Evolutionary conservation across 352 stramenopile species (phyloP).

Genomic region (Blastocystis sp.): DNA sequence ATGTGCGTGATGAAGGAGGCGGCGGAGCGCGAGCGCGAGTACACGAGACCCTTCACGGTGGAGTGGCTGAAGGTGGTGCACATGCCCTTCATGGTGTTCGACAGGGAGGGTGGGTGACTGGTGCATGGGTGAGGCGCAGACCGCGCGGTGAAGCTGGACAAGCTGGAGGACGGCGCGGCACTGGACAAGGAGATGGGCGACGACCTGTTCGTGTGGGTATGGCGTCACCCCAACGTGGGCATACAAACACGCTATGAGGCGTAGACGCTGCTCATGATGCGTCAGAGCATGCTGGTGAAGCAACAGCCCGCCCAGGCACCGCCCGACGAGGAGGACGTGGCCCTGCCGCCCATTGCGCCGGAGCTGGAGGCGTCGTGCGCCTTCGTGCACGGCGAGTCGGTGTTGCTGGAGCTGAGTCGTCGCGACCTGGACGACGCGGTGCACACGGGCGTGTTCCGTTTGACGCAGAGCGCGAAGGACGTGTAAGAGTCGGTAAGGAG

Average conservation of each 20-base stretch:
- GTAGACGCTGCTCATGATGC: constrained; percentile 18
- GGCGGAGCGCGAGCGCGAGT: not conserved
- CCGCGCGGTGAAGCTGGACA: not conserved
- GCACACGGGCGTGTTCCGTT: not conserved
- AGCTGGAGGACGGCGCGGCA: not conserved
- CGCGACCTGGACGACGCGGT: not conserved
- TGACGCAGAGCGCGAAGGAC: not conserved
- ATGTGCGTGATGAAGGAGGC: constrained; percentile 25
- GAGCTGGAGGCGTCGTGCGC: not conserved
- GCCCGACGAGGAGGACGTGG: not conserved
- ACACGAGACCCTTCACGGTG: constrained; percentile 6
- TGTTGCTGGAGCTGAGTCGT: not conserved
- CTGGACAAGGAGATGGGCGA: not conserved
- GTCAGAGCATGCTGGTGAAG: constrained; percentile 17
- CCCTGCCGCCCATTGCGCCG: not conserved
- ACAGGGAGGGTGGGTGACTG: not conserved
- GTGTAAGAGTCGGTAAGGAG: not conserved
- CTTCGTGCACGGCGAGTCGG: not conserved
- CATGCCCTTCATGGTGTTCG: constrained; percentile 30
- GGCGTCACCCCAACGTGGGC: constrained; percentile 14
- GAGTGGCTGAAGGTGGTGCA: constrained; percentile 47
- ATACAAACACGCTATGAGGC: too few relatives aligned
- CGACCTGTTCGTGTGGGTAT: constrained; percentile 36
- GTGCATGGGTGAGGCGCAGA: not conserved
- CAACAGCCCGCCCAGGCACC: too few relatives aligned